A percentile compares a stretch with the other conserved stretches of the same genome.
These are phyloP conservation scores for Yamadazyma mexicana DNA, from an alignment of 1,139 yeast species.

Conservation along the genomic window DNA sequence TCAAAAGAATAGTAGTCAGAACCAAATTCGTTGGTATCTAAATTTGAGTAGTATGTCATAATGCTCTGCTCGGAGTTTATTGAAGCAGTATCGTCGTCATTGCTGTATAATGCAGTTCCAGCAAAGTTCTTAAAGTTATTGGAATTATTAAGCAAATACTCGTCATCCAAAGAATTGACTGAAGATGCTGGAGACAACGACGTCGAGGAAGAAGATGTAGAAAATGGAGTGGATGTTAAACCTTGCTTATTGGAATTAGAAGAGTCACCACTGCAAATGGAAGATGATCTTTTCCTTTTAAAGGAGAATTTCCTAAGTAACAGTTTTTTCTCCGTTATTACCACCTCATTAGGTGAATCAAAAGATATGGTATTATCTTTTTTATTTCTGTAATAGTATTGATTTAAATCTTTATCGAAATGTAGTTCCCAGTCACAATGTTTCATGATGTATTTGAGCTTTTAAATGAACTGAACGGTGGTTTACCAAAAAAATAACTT, in stretches of 20 bases:
- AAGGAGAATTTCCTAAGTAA: constrained; percentile 14
- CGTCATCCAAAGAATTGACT: constrained; percentile 23
- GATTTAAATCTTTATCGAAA: constrained; percentile 35
- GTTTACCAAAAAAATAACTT: no score
- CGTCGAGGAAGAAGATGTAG: no score
- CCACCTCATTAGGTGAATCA: constrained; percentile 43
- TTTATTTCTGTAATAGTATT: constrained; percentile 37
- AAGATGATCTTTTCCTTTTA: constrained; percentile 12
- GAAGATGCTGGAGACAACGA: neutral
- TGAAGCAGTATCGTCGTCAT: constrained; percentile 16
- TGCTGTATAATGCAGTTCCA: constrained; percentile 25
- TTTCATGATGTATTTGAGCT: constrained; percentile 3
- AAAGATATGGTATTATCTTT: constrained; percentile 33
- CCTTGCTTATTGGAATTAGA: neutral
- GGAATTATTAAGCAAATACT: constrained; percentile 25
- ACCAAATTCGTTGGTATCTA: constrained; percentile 9
- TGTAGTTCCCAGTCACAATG: constrained; percentile 21
- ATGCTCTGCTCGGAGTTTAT: constrained; percentile 19
- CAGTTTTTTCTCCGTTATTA: constrained; percentile 20
- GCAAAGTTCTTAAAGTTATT: constrained; percentile 31
- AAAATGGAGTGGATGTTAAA: no score
- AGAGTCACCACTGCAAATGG: constrained; percentile 1
- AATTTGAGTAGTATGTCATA: constrained; percentile 19
- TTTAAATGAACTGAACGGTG: neutral
- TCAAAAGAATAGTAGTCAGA: constrained; percentile 13